A percentile compares a stretch with the other conserved stretches of the same genome.
Conservation (phyloP, 2,329 filamentous ascomycete species). For the Colletotrichum neosansevieriae region DNA sequence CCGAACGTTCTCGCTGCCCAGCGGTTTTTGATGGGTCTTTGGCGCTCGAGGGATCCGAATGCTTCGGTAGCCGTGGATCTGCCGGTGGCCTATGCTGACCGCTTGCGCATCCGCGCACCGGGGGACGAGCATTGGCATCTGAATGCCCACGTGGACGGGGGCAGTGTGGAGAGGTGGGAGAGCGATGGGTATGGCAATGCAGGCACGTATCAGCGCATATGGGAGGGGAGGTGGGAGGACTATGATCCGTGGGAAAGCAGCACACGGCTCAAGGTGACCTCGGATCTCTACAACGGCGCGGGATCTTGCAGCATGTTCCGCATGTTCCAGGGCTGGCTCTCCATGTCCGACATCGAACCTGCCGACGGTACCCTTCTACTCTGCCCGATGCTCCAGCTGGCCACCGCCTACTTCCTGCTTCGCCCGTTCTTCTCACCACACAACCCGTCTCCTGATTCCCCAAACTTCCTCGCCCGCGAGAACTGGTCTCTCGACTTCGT, state of each 20-base stretch:
- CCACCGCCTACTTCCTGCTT: slow-evolving; percentile 82
- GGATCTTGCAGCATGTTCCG: slow-evolving; percentile 69
- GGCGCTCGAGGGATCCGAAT: slow-evolving; percentile 68
- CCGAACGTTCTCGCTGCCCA: slow-evolving; percentile 73
- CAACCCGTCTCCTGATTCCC: slow-evolving; percentile 51
- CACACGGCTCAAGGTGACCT: slow-evolving; percentile 64
- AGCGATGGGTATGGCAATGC: slow-evolving; percentile 72
- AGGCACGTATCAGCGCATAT: slow-evolving; percentile 67
- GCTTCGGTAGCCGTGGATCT: slow-evolving; percentile 71
- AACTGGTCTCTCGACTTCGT: slow-evolving; percentile 67
- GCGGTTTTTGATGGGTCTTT: slow-evolving; percentile 74
- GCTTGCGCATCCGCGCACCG: slow-evolving; percentile 74
- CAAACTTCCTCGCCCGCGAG: slow-evolving; percentile 54
- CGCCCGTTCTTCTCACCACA: slow-evolving; percentile 75
- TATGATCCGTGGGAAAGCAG: slow-evolving; percentile 69
- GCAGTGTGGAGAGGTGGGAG: slow-evolving; percentile 79
- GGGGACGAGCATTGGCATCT: slow-evolving; percentile 62
- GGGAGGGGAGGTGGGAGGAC: slow-evolving; percentile 66
- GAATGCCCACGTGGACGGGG: slow-evolving; percentile 78
- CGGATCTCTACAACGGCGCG: slow-evolving; percentile 69
- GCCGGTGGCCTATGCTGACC: slow-evolving; percentile 76
- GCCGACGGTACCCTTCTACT: slow-evolving; percentile 79
- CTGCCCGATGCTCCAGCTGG: slow-evolving; percentile 71
- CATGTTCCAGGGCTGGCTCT: slow-evolving; percentile 69
- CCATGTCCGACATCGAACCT: slow-evolving; percentile 68